A percentile compares a stretch with the other conserved stretches of the same genome.
Conservation (phyloP, 805 yeast genomes). For the Spathaspora girioi region DNA sequence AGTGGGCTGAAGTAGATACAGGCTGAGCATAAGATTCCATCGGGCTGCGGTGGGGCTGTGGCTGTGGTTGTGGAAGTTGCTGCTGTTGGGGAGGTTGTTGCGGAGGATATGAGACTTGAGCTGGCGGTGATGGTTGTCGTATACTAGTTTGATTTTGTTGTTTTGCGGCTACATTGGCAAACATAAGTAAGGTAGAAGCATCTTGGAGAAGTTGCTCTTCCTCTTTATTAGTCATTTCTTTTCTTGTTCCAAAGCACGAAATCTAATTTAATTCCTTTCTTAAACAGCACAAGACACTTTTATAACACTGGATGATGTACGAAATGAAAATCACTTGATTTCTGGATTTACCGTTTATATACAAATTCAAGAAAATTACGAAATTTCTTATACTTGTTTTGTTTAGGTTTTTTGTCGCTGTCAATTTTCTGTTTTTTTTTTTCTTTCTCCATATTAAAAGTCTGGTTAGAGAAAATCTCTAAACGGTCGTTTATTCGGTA, state of each 20-base stretch:
- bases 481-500: not conserved
- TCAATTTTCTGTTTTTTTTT: not conserved
- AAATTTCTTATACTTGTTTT: not conserved
- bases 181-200: conserved; percentile 60
- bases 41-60: not conserved
- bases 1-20: conserved; percentile 1
- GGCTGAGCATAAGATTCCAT: conserved; percentile 1
- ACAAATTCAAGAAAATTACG: not conserved
- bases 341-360: too few relatives aligned
- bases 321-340: too few relatives aligned
- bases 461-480: not conserved
- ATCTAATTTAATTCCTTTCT: not conserved
- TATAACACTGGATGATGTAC: too few relatives aligned
- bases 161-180: conserved; percentile 52
- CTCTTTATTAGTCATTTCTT: conserved; percentile 15
- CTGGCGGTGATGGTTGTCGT: conserved; percentile 1
- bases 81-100: conserved; percentile 1
- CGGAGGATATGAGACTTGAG: not conserved
- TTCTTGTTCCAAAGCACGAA: not conserved
- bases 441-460: not conserved
- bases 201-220: conserved; percentile 49
- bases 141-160: conserved; percentile 24
- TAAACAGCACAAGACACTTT: not conserved
- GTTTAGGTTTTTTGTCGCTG: not conserved
- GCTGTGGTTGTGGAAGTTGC: not conserved